Evolutionary conservation across 2,329 filamentous ascomycete genomes (phyloP).

Genomic region (Orbilia blumenaviensis): DNA sequence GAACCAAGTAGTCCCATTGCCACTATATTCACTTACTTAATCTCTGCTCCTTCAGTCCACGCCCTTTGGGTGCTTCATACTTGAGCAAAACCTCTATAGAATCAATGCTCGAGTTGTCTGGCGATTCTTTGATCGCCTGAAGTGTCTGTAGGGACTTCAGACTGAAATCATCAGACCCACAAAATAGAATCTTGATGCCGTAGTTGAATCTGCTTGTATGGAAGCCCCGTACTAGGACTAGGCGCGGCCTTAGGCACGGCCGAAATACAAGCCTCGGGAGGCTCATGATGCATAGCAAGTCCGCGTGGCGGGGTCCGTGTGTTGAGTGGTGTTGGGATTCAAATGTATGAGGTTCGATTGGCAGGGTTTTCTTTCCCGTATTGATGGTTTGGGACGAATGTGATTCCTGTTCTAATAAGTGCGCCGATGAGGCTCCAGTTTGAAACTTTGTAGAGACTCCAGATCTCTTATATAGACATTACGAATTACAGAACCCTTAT

Average conservation of each 20-base stretch:
- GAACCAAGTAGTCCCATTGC: too few relatives aligned
- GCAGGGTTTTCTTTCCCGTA: too few relatives aligned
- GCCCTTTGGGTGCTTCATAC: conserved; percentile 78
- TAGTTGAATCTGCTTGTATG: conserved; percentile 8
- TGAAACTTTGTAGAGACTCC: background rate
- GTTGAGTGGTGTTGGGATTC: conserved; percentile 42
- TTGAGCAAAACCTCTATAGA: conserved; percentile 88
- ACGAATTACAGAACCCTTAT: too few relatives aligned
- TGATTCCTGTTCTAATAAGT: too few relatives aligned
- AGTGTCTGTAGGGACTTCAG: conserved; percentile 78
- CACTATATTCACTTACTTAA: conserved; percentile 55
- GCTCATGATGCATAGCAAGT: conserved; percentile 2
- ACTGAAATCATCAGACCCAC: conserved; percentile 92
- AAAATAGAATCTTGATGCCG: conserved; percentile 82
- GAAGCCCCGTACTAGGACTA: background rate
- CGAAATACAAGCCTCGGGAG: conserved; percentile 2
- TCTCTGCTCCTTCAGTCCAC: conserved; percentile 71
- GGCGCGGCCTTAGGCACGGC: background rate
- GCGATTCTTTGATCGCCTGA: conserved; percentile 66
- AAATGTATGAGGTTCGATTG: conserved; percentile 11
- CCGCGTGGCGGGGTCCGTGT: background rate
- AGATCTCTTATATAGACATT: background rate
- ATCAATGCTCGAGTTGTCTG: conserved; percentile 67
- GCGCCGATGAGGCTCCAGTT: background rate
- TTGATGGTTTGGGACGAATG: too few relatives aligned